Evolutionary conservation across 2,329 filamentous ascomycete genomes (phyloP).

Genomic region (Aspergillus sp.): DNA sequence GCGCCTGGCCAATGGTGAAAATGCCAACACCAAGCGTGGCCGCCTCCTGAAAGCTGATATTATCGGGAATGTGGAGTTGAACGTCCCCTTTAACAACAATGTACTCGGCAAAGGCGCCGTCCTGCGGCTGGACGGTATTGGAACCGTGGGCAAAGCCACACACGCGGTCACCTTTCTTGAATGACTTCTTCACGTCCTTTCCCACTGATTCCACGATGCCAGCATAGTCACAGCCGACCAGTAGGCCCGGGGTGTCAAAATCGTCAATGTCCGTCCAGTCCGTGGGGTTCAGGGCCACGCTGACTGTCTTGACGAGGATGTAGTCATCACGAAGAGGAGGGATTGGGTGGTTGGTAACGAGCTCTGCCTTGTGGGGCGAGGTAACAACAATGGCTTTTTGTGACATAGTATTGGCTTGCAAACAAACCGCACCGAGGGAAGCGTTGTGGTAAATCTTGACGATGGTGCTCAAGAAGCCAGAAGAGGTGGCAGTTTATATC

Average conservation of each 20-base stretch:
- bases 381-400: constrained; percentile 7
- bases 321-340: constrained; percentile 7
- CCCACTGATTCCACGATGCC: constrained; percentile 5
- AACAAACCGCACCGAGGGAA: neutral
- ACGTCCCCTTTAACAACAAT: constrained; percentile 5
- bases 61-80: constrained; percentile 2
- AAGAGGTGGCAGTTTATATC: no score
- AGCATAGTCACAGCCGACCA: constrained; percentile 5
- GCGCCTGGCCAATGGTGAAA: neutral
- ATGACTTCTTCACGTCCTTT: neutral
- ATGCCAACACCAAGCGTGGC: neutral
- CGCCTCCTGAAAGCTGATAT: constrained; percentile 2
- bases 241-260: neutral
- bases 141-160: neutral
- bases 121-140: constrained; percentile 3
- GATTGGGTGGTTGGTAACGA: constrained; percentile 7
- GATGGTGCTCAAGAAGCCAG: no score
- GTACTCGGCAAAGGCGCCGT: constrained; percentile 14
- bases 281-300: constrained; percentile 9
- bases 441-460: neutral
- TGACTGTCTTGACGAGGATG: constrained; percentile 10
- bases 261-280: constrained; percentile 10
- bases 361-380: neutral
- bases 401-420: neutral
- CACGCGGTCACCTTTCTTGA: constrained; percentile 12